Conservation (phyloP, 768 basidiomycete genomes). For the Lentinus brumalis region DNA sequence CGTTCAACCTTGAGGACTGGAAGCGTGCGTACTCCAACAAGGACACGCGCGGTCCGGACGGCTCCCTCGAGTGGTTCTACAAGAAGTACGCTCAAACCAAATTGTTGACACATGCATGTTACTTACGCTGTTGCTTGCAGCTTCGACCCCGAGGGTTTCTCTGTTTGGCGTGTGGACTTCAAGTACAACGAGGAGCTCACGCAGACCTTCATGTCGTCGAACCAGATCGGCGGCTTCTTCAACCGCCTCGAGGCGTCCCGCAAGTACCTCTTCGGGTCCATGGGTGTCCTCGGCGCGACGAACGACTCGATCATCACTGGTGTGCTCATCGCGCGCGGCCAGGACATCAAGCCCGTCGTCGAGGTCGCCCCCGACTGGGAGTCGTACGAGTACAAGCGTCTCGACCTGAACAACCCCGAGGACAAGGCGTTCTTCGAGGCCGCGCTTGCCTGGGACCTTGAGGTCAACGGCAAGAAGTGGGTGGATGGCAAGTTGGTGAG, state of each 20-base stretch:
- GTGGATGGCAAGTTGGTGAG: conserved; percentile 88
- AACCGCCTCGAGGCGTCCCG: conserved; percentile 96
- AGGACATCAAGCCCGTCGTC: conserved; percentile 68
- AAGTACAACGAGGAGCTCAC: conserved; percentile 96
- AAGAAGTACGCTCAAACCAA: conserved; percentile 62
- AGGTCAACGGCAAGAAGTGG: conserved; percentile 88
- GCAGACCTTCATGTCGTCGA: conserved; percentile 90
- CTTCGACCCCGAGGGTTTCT: conserved; percentile 88
- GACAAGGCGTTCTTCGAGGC: conserved; percentile 93
- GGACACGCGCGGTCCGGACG: conserved; percentile 85
- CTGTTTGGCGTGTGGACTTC: conserved; percentile 91
- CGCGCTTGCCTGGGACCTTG: conserved; percentile 92
- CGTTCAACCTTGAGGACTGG: conserved; percentile 93
- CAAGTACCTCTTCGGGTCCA: conserved; percentile 93
- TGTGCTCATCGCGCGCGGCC: conserved; percentile 80
- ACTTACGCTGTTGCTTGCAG: conserved; percentile 40
- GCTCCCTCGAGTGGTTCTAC: conserved; percentile 95
- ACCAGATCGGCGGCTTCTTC: conserved; percentile 95
- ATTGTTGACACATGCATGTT: neutral
- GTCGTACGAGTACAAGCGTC: conserved; percentile 76
- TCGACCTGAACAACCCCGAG: conserved; percentile 70
- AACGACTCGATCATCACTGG: conserved; percentile 85
- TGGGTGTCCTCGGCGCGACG: conserved; percentile 83
- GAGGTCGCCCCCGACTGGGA: conserved; percentile 90
- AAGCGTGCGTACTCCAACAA: conserved; percentile 98